Base-by-base conservation (phyloP, 1,139 yeast species). In the Saccharomyces hybrid region DNA sequence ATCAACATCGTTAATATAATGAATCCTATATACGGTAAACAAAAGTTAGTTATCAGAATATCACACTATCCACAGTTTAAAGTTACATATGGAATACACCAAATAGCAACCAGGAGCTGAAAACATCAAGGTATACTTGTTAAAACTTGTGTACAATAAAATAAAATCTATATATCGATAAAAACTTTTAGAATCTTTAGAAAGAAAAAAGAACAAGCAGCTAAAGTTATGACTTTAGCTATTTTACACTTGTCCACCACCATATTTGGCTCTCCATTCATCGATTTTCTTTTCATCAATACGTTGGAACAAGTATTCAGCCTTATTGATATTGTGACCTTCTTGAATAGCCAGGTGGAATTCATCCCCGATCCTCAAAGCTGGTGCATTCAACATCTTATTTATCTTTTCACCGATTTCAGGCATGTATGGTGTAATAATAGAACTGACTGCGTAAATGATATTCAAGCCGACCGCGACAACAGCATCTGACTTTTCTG, bases 401-500 rank as follows among this genome's bases (percentile, higher is more conserved):
- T 79, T 75, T 61, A 93, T 93, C 61, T 80, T 82, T 50, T 73
- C 72, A 11, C 88, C 73, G 46, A 95, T 87, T 60, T 82, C 89
- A 46, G 99, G 99, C 84, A 93, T 89, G 74, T 79, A 93, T 60
- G 99, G 99, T 54, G 81, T 76, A 56, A 91, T 77, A 52, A 93
- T 72, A 1, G 96, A 84, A 53, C 93, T 81, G 29, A 93, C 83
- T 62, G 90, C 75, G 73, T 90, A 91, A 53, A 91, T 83, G 69
- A 93, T 78, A 73, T 93, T 93, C 72, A 93, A 77, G 54, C 96
- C 98, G 55, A 89, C 87, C 58, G 88, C 96, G 53, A 93, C 88
- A 53, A 93, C 96, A 1, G 96, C 96, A 68, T 91, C 97, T 20
- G 96, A 82, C 68, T 82, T 84, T 46, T 79, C 88, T 41, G 97